phyloP scores from a whole-genome alignment of 164 flowering plant genomes.

The Nelumbo lutea region DNA sequence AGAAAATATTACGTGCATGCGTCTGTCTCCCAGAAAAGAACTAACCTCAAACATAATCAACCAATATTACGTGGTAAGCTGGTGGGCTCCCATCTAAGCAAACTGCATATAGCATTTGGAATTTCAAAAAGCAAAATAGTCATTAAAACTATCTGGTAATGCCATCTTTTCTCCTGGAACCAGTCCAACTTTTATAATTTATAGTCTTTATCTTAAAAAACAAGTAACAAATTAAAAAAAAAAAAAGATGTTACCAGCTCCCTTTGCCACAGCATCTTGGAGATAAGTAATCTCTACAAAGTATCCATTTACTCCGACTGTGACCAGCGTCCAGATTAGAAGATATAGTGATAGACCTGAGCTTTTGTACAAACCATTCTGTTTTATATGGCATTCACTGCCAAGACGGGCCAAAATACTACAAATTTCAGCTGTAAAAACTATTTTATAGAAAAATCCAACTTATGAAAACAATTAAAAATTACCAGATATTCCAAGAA shows the following conservation, averaged over 20 bases:
- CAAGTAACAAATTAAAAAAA: too few species aligned
- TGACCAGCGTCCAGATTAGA: constrained; percentile 20
- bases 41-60: constrained; percentile 65
- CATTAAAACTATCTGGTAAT: too few species aligned
- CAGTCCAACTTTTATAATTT: background rate
- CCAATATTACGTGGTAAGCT: constrained; percentile 63
- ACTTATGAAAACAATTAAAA: background rate
- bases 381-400: background rate
- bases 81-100: constrained; percentile 58
- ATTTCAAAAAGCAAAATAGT: constrained; percentile 9
- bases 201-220: background rate
- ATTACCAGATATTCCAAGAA: background rate
- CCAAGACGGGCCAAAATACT: background rate
- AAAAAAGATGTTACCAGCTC: constrained; percentile 49
- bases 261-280: constrained; percentile 57
- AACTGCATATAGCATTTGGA: constrained; percentile 27
- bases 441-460: too few species aligned
- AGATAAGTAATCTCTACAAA: constrained; percentile 53
- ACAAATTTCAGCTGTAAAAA: too few species aligned
- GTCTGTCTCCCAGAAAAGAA: background rate
- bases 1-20: background rate
- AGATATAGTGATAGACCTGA: constrained; percentile 20
- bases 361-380: constrained; percentile 22
- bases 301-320: constrained; percentile 34
- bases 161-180: too few species aligned